Conservation (phyloP, 768 basidiomycete species). For the Tylopilus sp. region DNA sequence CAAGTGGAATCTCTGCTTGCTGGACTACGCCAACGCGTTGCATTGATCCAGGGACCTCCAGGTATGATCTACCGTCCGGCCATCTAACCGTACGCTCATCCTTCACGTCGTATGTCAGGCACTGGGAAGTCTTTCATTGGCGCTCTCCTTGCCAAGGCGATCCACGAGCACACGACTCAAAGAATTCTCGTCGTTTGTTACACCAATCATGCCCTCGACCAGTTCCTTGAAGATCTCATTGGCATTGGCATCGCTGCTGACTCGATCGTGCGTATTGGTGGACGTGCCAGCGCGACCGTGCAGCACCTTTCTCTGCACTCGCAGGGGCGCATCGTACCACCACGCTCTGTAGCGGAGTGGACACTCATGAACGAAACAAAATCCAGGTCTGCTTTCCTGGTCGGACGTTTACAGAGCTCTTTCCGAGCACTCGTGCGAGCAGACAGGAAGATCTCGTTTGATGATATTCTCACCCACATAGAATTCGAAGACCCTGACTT, state of each 20-base stretch:
- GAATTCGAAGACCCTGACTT: constrained; percentile 50
- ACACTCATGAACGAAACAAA: constrained; percentile 40
- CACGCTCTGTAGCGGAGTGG: constrained; percentile 37
- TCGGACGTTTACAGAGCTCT: constrained; percentile 23
- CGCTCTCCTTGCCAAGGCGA: constrained; percentile 57
- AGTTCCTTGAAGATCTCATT: constrained; percentile 62
- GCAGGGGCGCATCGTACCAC: constrained; percentile 29
- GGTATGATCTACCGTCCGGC: constrained; percentile 35
- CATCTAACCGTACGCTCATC: background rate
- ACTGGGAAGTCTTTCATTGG: constrained; percentile 78
- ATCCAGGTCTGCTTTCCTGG: constrained; percentile 9
- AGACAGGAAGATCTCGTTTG: constrained; percentile 5
- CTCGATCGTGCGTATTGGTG: constrained; percentile 54
- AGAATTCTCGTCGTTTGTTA: constrained; percentile 69
- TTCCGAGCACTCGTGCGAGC: constrained; percentile 31
- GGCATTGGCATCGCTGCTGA: constrained; percentile 50
- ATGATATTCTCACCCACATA: constrained; percentile 42
- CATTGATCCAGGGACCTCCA: constrained; percentile 70
- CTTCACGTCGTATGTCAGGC: constrained; percentile 36
- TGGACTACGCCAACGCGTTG: constrained; percentile 53
- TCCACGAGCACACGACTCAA: constrained; percentile 45
- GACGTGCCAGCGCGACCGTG: constrained; percentile 51
- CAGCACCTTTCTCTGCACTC: constrained; percentile 45
- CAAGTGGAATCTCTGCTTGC: constrained; percentile 47
- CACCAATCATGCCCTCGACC: constrained; percentile 73